Base-by-base conservation (phyloP, 2,329 filamentous ascomycete genomes). In the Aspergillus eucalypticola region DNA sequence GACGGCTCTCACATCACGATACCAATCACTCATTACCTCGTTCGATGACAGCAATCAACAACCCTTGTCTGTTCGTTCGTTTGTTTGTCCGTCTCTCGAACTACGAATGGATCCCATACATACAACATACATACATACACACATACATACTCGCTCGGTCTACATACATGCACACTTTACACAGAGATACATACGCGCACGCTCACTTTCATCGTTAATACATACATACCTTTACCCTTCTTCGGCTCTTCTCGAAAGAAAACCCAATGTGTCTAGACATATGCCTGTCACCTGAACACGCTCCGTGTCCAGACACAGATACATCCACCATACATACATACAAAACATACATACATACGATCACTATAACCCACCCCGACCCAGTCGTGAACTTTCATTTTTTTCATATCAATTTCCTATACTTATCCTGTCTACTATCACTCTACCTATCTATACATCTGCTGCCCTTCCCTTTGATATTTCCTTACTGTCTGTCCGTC, bases 1-100 rank as follows among this genome's bases (percentile, higher is more conserved):
- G 13, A 59, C 57, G 57, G 57, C 57, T 55, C 39, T 41, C 51
- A 44, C 57, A 59, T 59, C 32, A 59, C 57, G 52, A 55, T 32
- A 50, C 11, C 32, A 35, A 35, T 15, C 32, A 35, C 32, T 17
- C 46, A 50, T 8, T 10, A 27, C 25, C 25, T 11, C 46, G 7
- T 17, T 52, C 32, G 19, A 21, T 13, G 41, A 44, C 41, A 15
- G 5, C 41, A 44, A 35, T 3, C 27, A 35, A 13, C 11, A 35
- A 35, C 4, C 4, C 0, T 35, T 35, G 29, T 35, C 10, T 35
- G 29, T 13, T 5, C n/a, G 42, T 13, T 10, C n/a, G 42, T 19
- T 21, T 25, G 21, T 21, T n/a, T 42, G 27, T 29, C 25, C 7
- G 27, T 21, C 7, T 23, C 19, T 19, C 10, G 17, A 15, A 50